Evolutionary conservation across 2,329 filamentous ascomycete species (phyloP).

Genomic region (Eurotiales sp.): DNA sequence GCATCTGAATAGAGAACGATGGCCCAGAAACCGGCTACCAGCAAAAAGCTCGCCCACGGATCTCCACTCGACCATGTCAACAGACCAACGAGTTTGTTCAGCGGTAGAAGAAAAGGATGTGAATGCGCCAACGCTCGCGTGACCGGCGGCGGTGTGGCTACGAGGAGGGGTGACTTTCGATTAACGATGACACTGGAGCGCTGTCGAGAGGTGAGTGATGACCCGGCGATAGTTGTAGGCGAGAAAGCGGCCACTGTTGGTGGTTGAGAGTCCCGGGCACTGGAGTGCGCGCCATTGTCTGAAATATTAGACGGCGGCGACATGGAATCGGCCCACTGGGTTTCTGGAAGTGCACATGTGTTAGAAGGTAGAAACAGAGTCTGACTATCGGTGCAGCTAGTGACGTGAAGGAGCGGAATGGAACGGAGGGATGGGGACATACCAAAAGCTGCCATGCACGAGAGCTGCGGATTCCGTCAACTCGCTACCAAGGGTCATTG

Average conservation of each 20-base stretch:
- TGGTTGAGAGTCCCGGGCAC: slow-evolving; percentile 45
- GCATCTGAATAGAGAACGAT: slow-evolving; percentile 79
- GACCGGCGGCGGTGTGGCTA: slow-evolving; percentile 90
- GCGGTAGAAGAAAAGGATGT: slow-evolving; percentile 84
- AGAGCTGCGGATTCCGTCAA: slow-evolving; percentile 28
- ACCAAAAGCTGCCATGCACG: slow-evolving; percentile 52
- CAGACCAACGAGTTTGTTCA: slow-evolving; percentile 81
- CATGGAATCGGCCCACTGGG: slow-evolving; percentile 55
- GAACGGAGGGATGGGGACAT: slow-evolving; percentile 18
- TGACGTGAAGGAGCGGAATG: neutral
- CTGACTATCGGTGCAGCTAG: too few species aligned
- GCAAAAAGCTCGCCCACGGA: slow-evolving; percentile 92
- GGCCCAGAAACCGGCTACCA: slow-evolving; percentile 83
- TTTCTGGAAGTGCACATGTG: slow-evolving; percentile 29
- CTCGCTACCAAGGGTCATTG: slow-evolving; percentile 29
- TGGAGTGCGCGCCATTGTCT: slow-evolving; percentile 32
- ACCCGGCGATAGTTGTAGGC: slow-evolving; percentile 70
- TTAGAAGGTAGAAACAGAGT: slow-evolving; percentile 23
- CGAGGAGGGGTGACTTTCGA: slow-evolving; percentile 88
- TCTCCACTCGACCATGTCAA: slow-evolving; percentile 93
- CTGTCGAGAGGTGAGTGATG: slow-evolving; percentile 66
- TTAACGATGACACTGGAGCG: slow-evolving; percentile 91
- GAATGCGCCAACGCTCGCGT: slow-evolving; percentile 93
- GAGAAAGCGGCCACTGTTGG: slow-evolving; percentile 90
- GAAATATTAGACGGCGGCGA: slow-evolving; percentile 39